phyloP scores from a whole-genome alignment of 2,329 filamentous ascomycete genomes.

The Talaromyces albobiverticillius region DNA sequence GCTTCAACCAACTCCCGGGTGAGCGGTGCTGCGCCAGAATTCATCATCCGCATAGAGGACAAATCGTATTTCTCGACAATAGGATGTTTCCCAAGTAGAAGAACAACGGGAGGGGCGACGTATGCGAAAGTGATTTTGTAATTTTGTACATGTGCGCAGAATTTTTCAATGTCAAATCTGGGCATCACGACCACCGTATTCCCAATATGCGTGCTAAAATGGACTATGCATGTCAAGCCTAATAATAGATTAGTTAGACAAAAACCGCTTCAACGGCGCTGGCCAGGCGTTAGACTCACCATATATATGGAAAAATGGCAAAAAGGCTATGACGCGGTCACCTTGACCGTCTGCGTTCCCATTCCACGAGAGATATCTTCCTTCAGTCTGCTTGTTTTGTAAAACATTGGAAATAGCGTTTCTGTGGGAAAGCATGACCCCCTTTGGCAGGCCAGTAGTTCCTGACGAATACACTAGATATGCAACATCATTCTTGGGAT shows the following conservation, averaged over 20 bases:
- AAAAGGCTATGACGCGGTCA: constrained; percentile 72
- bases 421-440: constrained; percentile 78
- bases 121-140: constrained; percentile 74
- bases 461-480: constrained; percentile 88
- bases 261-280: not conserved
- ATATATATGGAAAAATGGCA: constrained; percentile 92
- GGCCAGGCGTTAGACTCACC: constrained; percentile 47
- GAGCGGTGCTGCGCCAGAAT: constrained; percentile 81
- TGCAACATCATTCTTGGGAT: constrained; percentile 69
- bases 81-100: constrained; percentile 77
- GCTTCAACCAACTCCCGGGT: constrained; percentile 75
- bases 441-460: constrained; percentile 88
- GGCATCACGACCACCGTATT: constrained; percentile 68
- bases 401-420: constrained; percentile 76
- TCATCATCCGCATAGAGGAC: constrained; percentile 74
- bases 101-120: constrained; percentile 78
- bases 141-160: constrained; percentile 73
- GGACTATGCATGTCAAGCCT: constrained; percentile 70
- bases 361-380: constrained; percentile 54
- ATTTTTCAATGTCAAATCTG: constrained; percentile 77
- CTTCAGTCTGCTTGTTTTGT: constrained; percentile 56
- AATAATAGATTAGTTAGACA: constrained; percentile 15
- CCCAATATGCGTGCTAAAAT: constrained; percentile 65
- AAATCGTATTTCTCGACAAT: constrained; percentile 77
- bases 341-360: constrained; percentile 60